Conservation (phyloP, 1,284 basidiomycete genomes). For the Ganoderma lucidum region DNA sequence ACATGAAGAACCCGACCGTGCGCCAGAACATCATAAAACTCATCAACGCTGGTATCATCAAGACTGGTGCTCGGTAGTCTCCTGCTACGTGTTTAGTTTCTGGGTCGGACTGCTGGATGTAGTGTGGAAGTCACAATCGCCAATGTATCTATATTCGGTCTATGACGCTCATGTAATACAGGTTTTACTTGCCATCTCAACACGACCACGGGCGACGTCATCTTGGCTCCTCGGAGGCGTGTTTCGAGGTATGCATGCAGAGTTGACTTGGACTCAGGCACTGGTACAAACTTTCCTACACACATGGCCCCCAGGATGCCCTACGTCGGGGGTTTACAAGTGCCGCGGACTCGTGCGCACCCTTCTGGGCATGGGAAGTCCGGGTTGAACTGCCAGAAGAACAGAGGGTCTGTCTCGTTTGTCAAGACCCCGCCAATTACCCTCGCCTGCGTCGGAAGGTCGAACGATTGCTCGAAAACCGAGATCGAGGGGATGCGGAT, state of each 20-base stretch:
- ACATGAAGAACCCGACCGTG: slow-evolving; percentile 95
- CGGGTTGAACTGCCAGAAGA: slow-evolving; percentile 29
- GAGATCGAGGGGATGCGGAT: slow-evolving; percentile 29
- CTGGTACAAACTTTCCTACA: not conserved
- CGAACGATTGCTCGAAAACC: slow-evolving; percentile 24
- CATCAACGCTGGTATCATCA: slow-evolving; percentile 93
- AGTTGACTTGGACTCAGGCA: not conserved
- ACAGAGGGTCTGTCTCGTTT: slow-evolving; percentile 30
- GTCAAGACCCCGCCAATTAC: slow-evolving; percentile 22
- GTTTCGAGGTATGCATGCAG: not conserved
- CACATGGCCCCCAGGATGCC: not conserved
- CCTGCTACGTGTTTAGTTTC: slow-evolving; percentile 16
- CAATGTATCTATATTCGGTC: slow-evolving; percentile 35
- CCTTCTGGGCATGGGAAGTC: slow-evolving; percentile 25
- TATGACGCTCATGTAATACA: slow-evolving; percentile 29
- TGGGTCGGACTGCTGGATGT: slow-evolving; percentile 25
- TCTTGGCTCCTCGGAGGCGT: not conserved
- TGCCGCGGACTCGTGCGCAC: slow-evolving; percentile 15
- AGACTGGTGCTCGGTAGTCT: slow-evolving; percentile 59
- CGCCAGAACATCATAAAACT: slow-evolving; percentile 91
- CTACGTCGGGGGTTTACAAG: not conserved
- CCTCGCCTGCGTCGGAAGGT: slow-evolving; percentile 21
- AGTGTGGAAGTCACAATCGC: slow-evolving; percentile 30
- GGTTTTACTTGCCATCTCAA: slow-evolving; percentile 7
- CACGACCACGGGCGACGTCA: not conserved